Percentiles rank a stretch among this genome's conserved stretches.
Conservation (phyloP, 2,329 filamentous ascomycete species). For the Didymella lethalis region DNA sequence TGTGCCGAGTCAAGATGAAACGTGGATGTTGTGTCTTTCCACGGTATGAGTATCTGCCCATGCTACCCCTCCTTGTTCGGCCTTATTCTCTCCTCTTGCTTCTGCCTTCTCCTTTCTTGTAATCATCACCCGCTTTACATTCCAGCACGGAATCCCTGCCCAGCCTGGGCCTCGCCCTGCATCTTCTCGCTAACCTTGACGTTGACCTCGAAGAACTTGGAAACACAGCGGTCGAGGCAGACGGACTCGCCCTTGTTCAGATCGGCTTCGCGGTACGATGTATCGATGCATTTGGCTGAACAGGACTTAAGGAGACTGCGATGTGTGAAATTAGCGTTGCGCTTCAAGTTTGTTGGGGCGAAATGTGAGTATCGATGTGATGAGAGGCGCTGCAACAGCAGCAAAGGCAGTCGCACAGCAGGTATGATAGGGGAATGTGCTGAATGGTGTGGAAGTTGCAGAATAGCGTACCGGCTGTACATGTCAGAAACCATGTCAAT, state of each 20-base stretch:
- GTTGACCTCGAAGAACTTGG: slow-evolving; percentile 99
- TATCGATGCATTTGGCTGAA: slow-evolving; percentile 91
- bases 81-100: neutral
- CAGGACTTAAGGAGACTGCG: slow-evolving; percentile 84
- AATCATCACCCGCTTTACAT: slow-evolving; percentile 26
- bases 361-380: too few relatives aligned
- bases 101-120: neutral
- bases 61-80: neutral
- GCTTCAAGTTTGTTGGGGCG: too few relatives aligned
- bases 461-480: slow-evolving; percentile 83
- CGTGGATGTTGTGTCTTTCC: neutral
- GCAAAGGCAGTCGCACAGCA: too few relatives aligned
- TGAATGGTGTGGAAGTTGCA: too few relatives aligned
- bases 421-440: neutral
- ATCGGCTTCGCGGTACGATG: slow-evolving; percentile 91
- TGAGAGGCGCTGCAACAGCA: too few relatives aligned
- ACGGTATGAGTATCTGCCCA: neutral
- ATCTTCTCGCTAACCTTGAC: slow-evolving; percentile 97
- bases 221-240: slow-evolving; percentile 95
- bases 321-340: too few relatives aligned
- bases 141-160: slow-evolving; percentile 43
- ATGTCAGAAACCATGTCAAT: slow-evolving; percentile 98
- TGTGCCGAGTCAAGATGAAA: slow-evolving; percentile 6
- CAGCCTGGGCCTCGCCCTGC: slow-evolving; percentile 80
- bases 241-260: slow-evolving; percentile 99